Percentiles rank a stretch among this genome's conserved stretches.
Conservation (phyloP, 345 rosid species). For the Pistacia integerrima region DNA sequence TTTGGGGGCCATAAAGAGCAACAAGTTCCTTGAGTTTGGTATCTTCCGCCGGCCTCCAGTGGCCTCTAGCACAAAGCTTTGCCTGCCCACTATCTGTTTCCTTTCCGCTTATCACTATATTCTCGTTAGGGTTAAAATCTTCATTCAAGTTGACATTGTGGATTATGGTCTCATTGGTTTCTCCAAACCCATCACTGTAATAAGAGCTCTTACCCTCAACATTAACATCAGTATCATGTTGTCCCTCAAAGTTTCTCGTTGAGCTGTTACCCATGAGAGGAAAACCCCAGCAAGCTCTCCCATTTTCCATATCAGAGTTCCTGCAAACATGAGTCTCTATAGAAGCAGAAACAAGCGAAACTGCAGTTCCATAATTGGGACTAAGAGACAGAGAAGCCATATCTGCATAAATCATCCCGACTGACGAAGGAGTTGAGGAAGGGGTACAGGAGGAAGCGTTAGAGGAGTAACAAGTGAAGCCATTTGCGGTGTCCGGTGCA, state of each 20-base stretch:
- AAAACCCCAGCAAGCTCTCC: slow-evolving; percentile 41
- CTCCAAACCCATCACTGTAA: slow-evolving; percentile 37
- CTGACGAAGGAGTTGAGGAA: slow-evolving; percentile 6
- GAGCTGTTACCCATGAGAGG: slow-evolving; percentile 32
- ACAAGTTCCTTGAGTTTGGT: slow-evolving; percentile 89
- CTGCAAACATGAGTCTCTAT: slow-evolving; percentile 10
- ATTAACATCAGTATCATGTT: slow-evolving; percentile 15
- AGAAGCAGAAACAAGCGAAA: slow-evolving; percentile 21
- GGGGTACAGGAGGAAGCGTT: slow-evolving; percentile 15
- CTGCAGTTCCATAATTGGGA: slow-evolving; percentile 24
- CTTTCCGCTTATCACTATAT: slow-evolving; percentile 29
- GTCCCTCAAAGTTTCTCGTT: slow-evolving; percentile 19
- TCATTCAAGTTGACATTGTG: slow-evolving; percentile 34
- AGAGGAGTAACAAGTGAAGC: slow-evolving; percentile 12
- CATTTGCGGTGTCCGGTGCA: slow-evolving; percentile 24
- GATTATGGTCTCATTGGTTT: slow-evolving; percentile 22
- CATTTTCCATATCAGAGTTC: slow-evolving; percentile 28
- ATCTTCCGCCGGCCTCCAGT: slow-evolving; percentile 98
- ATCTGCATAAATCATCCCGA: slow-evolving; percentile 42
- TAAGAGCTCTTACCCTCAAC: slow-evolving; percentile 27
- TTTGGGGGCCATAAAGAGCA: slow-evolving; percentile 90
- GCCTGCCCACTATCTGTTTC: slow-evolving; percentile 61
- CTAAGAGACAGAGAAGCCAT: slow-evolving; percentile 52
- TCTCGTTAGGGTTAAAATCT: slow-evolving; percentile 29
- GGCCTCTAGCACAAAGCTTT: slow-evolving; percentile 90